Percentiles rank a stretch among this genome's conserved stretches.
These are phyloP conservation scores for Corinectria fuckeliana DNA, from an alignment of 2,329 filamentous ascomycete species.

Conservation along the genomic window DNA sequence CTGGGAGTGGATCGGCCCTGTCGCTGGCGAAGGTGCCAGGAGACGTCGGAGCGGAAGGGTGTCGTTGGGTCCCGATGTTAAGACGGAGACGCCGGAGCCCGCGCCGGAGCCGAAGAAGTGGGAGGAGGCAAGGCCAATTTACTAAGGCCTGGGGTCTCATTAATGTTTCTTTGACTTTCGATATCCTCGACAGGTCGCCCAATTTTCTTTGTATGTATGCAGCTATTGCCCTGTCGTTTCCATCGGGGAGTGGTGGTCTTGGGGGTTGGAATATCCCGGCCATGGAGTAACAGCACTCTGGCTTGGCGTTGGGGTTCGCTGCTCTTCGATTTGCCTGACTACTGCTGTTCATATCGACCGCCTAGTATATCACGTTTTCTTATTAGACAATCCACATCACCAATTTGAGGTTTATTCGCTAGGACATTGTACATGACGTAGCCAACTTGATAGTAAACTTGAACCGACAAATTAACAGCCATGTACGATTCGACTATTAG, in stretches of 20 bases:
- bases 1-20: constrained; percentile 74
- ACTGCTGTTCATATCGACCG: constrained; percentile 16
- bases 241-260: constrained; percentile 12
- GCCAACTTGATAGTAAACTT: background rate
- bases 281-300: constrained; percentile 17
- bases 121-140: constrained; percentile 52
- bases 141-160: constrained; percentile 37
- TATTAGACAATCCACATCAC: background rate
- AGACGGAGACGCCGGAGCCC: constrained; percentile 43
- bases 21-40: constrained; percentile 52
- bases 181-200: constrained; percentile 7
- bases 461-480: background rate
- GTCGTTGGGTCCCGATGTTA: constrained; percentile 52
- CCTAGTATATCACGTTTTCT: constrained; percentile 11
- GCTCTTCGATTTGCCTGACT: constrained; percentile 25
- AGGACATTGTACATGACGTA: background rate
- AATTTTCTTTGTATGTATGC: constrained; percentile 27
- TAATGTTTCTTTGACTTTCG: constrained; percentile 12
- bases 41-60: constrained; percentile 60
- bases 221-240: constrained; percentile 9
- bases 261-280: constrained; percentile 24
- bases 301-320: constrained; percentile 32
- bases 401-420: background rate
- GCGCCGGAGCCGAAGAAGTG: constrained; percentile 45
- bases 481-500: too few relatives aligned